Evolutionary conservation across 345 rosid species (phyloP).

Genomic region (Eucalyptus shirleyi): DNA sequence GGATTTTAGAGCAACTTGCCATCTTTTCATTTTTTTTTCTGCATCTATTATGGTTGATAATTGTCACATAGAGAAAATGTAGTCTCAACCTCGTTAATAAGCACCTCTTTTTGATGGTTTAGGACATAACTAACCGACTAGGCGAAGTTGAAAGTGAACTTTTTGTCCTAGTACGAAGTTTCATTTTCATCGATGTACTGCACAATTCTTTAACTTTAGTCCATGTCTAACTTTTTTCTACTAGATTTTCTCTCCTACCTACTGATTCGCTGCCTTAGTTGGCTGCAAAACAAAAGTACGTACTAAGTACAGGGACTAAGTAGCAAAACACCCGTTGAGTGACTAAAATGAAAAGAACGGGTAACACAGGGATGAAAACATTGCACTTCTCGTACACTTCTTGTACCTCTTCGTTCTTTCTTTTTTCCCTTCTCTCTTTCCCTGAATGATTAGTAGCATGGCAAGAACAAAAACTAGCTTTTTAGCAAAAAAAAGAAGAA

Average conservation of each 20-base stretch:
- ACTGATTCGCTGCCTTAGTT: not conserved
- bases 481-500: not conserved
- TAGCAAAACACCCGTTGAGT: not conserved
- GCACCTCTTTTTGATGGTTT: not conserved
- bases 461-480: not conserved
- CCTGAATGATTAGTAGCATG: not conserved
- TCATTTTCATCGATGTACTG: not conserved
- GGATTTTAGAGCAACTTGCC: not conserved
- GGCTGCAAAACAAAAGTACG: not conserved
- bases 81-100: not conserved
- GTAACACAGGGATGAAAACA: not conserved
- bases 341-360: not conserved
- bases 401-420: not conserved
- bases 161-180: not conserved
- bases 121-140: not conserved
- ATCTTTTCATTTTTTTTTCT: not conserved
- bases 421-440: not conserved
- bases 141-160: not conserved
- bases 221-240: not conserved
- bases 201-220: not conserved
- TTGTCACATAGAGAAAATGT: not conserved
- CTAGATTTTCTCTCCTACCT: not conserved
- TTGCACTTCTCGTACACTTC: not conserved
- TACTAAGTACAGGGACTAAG: not conserved
- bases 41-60: not conserved